phyloP scores from a whole-genome alignment of 345 rosid species.

The Camelina hispida region DNA sequence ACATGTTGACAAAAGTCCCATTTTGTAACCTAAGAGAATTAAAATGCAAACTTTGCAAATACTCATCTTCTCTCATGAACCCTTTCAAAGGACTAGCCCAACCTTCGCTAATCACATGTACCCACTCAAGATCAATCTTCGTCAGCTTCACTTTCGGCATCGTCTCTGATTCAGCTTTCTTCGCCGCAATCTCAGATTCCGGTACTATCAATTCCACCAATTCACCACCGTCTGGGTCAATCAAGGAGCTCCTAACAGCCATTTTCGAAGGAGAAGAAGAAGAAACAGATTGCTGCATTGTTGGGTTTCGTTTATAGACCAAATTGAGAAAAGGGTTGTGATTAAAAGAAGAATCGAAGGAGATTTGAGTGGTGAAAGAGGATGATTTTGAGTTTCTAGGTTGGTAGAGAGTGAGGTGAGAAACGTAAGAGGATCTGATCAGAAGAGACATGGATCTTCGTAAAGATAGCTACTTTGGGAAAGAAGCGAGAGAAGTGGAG shows the following conservation, averaged over 20 bases:
- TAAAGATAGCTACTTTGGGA: conserved; percentile 1
- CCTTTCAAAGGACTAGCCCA: conserved; percentile 97
- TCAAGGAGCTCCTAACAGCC: conserved; percentile 67
- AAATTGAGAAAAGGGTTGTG: conserved; percentile 46
- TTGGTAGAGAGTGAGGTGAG: conserved; percentile 32
- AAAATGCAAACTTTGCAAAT: conserved; percentile 89
- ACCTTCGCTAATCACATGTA: conserved; percentile 88
- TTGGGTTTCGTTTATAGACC: conserved; percentile 41
- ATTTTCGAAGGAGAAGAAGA: conserved; percentile 26
- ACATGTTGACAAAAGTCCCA: conserved; percentile 80
- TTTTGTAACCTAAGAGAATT: conserved; percentile 66
- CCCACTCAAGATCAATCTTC: conserved; percentile 91
- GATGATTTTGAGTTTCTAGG: conserved; percentile 29
- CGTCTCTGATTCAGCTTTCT: conserved; percentile 60
- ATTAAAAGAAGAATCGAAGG: conserved; percentile 38
- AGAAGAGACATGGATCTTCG: conserved; percentile 56
- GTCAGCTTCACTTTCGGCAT: conserved; percentile 72
- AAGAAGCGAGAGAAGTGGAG: conserved; percentile 43
- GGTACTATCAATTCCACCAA: conserved; percentile 76
- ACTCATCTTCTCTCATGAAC: conserved; percentile 94
- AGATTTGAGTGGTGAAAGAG: conserved; percentile 35
- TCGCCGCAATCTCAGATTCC: conserved; percentile 56
- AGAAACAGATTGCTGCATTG: conserved; percentile 32
- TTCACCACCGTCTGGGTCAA: conserved; percentile 91
- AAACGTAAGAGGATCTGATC: conserved; percentile 46